Percentiles rank a stretch among this genome's conserved stretches.
phyloP scores from a whole-genome alignment of 352 stramenopile genomes.

The Globisporangium spiculum region DNA sequence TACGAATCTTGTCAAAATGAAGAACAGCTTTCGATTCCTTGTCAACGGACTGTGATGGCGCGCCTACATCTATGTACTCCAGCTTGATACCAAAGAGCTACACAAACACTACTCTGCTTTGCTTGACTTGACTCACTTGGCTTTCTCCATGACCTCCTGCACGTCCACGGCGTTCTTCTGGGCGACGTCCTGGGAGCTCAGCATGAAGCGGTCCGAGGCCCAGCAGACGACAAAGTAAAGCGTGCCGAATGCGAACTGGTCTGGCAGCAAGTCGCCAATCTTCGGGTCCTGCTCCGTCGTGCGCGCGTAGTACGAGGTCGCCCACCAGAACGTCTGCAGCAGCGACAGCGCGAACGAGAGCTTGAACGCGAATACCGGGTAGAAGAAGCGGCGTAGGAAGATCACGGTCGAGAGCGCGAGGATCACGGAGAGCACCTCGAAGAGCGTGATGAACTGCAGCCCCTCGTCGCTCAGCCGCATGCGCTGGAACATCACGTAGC shows the following conservation, averaged over 20 bases:
- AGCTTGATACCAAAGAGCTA: not conserved
- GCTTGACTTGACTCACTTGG: conserved; percentile 9
- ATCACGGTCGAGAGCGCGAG: conserved; percentile 51
- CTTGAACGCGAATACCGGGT: conserved; percentile 75
- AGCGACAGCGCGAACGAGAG: conserved; percentile 69
- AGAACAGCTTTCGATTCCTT: not conserved
- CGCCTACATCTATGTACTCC: not conserved
- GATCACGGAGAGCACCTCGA: conserved; percentile 61
- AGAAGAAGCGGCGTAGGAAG: conserved; percentile 62
- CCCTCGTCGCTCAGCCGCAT: conserved; percentile 46
- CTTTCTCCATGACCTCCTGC: conserved; percentile 42
- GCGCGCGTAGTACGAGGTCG: conserved; percentile 45
- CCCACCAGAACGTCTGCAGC: conserved; percentile 71
- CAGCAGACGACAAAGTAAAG: conserved; percentile 80
- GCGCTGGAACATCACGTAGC: conserved; percentile 51
- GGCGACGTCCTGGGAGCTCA: conserved; percentile 57
- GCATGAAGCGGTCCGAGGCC: conserved; percentile 79
- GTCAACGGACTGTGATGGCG: no score
- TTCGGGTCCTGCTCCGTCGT: conserved; percentile 39
- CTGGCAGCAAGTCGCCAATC: conserved; percentile 47
- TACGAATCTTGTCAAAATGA: not conserved
- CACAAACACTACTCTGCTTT: not conserved
- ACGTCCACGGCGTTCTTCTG: conserved; percentile 66
- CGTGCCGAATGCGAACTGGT: conserved; percentile 69
- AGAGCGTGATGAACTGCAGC: conserved; percentile 53